These are phyloP conservation scores for Panaeolus papilionaceus DNA, from an alignment of 768 basidiomycete species.

Conservation along the genomic window DNA sequence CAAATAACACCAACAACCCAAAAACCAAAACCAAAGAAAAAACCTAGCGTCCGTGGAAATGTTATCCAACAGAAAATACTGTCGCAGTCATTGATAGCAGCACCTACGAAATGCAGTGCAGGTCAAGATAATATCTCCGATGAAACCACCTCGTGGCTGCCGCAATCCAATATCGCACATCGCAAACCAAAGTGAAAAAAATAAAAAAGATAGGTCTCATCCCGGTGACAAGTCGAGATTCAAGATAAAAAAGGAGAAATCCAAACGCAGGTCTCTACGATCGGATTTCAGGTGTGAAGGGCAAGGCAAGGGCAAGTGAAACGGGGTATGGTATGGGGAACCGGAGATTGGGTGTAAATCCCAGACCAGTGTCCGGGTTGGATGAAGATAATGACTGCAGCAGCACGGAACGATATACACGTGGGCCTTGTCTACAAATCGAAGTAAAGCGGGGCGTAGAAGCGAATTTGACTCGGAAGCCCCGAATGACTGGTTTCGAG, in stretches of 20 bases:
- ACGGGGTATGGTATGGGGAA: not conserved
- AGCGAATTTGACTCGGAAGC: constrained; percentile 7
- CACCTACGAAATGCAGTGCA: constrained; percentile 14
- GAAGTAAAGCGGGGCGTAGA: not conserved
- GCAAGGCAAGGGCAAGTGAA: not conserved
- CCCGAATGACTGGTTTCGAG: constrained; percentile 5
- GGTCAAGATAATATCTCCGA: constrained; percentile 14
- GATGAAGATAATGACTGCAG: not conserved
- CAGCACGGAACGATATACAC: constrained; percentile 7
- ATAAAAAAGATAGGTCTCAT: not conserved
- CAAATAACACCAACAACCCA: not conserved
- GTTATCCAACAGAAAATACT: not conserved
- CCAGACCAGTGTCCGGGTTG: not conserved
- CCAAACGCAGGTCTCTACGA: not conserved
- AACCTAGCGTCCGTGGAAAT: constrained; percentile 9
- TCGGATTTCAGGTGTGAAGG: constrained; percentile 1
- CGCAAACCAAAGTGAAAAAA: not conserved
- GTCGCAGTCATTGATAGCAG: constrained; percentile 23
- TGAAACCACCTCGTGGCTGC: constrained; percentile 1
- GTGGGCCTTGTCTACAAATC: not conserved
- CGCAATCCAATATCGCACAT: not conserved
- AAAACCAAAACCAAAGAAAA: not conserved
- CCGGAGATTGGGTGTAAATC: constrained; percentile 7
- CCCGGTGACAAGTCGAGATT: constrained; percentile 6
- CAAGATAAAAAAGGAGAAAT: constrained; percentile 13